Percentiles rank a stretch among this genome's conserved stretches.
These are phyloP conservation scores for Porpolomopsis calyptriformis DNA, from an alignment of 768 basidiomycete species.

Conservation along the genomic window DNA sequence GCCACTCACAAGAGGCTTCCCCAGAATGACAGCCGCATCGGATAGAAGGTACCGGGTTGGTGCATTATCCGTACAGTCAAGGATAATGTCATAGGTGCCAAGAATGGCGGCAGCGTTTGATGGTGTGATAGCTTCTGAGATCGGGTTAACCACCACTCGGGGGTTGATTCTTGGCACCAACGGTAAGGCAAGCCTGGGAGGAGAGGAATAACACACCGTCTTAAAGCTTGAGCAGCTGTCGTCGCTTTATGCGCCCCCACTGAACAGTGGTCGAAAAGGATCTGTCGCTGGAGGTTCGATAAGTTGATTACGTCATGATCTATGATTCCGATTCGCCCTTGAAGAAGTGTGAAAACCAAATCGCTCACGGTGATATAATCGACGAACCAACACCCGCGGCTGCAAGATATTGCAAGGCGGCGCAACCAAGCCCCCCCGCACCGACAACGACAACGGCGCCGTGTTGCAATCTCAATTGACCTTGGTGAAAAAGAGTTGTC, in stretches of 20 bases:
- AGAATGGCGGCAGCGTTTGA: conserved; percentile 58
- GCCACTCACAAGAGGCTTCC: conserved; percentile 82
- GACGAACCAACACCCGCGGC: conserved; percentile 82
- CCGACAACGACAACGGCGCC: conserved; percentile 82
- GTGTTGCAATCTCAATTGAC: conserved; percentile 69
- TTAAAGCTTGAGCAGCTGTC: conserved; percentile 65
- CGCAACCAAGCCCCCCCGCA: conserved; percentile 93
- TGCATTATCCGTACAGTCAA: conserved; percentile 94
- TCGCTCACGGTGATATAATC: neutral
- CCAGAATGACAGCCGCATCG: conserved; percentile 65
- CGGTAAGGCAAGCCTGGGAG: conserved; percentile 1
- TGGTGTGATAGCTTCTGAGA: conserved; percentile 43
- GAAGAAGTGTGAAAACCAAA: neutral
- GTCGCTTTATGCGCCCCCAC: conserved; percentile 73
- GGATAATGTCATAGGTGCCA: conserved; percentile 56
- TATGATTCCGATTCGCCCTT: conserved; percentile 70
- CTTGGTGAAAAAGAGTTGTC: conserved; percentile 30
- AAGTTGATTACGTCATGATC: conserved; percentile 83
- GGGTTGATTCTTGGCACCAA: conserved; percentile 58
- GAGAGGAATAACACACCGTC: conserved; percentile 33
- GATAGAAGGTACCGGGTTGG: conserved; percentile 89
- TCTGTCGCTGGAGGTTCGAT: conserved; percentile 87
- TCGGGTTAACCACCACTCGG: conserved; percentile 43
- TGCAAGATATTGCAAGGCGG: conserved; percentile 87
- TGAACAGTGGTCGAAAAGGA: conserved; percentile 71